Conservation (phyloP, 2,329 filamentous ascomycete species). For the Cytospora mali region DNA sequence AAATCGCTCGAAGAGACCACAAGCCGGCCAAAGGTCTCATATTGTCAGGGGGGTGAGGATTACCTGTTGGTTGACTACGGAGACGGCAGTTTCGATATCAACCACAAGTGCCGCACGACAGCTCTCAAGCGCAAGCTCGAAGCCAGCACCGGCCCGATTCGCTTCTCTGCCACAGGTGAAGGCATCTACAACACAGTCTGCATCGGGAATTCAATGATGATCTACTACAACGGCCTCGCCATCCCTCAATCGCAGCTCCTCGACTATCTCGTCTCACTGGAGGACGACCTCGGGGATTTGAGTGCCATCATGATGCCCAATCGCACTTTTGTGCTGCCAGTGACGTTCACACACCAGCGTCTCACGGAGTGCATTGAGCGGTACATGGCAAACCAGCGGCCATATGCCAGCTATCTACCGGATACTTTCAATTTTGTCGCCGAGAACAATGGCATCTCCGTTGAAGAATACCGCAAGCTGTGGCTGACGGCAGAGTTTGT, state of each 20-base stretch:
- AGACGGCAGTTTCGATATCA: slow-evolving; percentile 57
- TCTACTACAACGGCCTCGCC: slow-evolving; percentile 48
- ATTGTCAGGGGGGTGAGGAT: slow-evolving; percentile 50
- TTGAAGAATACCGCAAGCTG: slow-evolving; percentile 23
- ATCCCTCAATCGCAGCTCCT: slow-evolving; percentile 43
- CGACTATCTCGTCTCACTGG: slow-evolving; percentile 39
- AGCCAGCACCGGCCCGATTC: slow-evolving; percentile 38
- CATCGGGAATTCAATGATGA: slow-evolving; percentile 47
- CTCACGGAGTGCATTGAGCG: slow-evolving; percentile 32
- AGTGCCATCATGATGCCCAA: slow-evolving; percentile 44
- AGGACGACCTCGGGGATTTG: slow-evolving; percentile 44
- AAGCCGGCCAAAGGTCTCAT: slow-evolving; percentile 43
- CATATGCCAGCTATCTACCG: slow-evolving; percentile 36
- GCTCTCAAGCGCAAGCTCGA: slow-evolving; percentile 53
- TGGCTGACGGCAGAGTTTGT: slow-evolving; percentile 32
- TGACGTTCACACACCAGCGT: slow-evolving; percentile 43
- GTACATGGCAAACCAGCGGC: slow-evolving; percentile 36
- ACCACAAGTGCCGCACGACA: slow-evolving; percentile 58
- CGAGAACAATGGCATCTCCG: slow-evolving; percentile 40
- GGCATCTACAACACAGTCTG: slow-evolving; percentile 54
- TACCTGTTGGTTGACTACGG: slow-evolving; percentile 62
- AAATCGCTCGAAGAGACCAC: slow-evolving; percentile 35
- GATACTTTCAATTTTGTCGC: slow-evolving; percentile 36
- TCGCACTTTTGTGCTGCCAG: slow-evolving; percentile 47
- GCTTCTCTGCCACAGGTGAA: slow-evolving; percentile 34